Percentiles rank a stretch among this genome's conserved stretches.
phyloP scores from a whole-genome alignment of 345 rosid species.

The Citrus sp. region DNA sequence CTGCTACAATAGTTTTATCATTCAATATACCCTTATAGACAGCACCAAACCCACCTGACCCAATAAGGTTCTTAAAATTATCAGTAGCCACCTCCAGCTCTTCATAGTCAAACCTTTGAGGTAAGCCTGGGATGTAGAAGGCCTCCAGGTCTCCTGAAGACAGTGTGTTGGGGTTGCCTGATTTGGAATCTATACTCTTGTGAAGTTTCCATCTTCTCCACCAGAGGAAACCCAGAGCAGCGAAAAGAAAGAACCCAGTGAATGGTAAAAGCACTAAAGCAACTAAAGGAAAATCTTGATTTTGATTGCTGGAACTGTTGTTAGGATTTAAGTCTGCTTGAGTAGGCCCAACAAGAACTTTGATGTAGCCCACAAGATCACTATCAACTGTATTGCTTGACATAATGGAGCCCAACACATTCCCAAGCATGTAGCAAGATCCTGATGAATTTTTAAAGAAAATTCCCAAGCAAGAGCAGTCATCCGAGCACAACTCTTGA shows the following conservation, averaged over 20 bases:
- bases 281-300: conserved; percentile 39
- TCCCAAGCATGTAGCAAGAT: conserved; percentile 55
- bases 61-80: conserved; percentile 53
- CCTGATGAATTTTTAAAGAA: conserved; percentile 60
- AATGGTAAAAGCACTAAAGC: conserved; percentile 70
- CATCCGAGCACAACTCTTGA: conserved; percentile 48
- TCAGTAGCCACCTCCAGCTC: conserved; percentile 66
- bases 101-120: conserved; percentile 55
- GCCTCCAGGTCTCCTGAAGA: conserved; percentile 66
- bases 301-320: conserved; percentile 17
- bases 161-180: conserved; percentile 22
- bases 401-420: conserved; percentile 62
- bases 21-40: conserved; percentile 59
- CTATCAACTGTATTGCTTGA: conserved; percentile 21
- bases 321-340: conserved; percentile 11
- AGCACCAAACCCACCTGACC: conserved; percentile 78
- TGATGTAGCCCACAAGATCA: conserved; percentile 47
- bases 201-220: conserved; percentile 50
- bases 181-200: conserved; percentile 30
- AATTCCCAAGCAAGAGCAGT: conserved; percentile 73
- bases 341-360: conserved; percentile 37
- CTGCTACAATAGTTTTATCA: conserved; percentile 52
- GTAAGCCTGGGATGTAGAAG: conserved; percentile 73
- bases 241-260: conserved; percentile 39
- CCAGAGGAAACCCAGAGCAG: conserved; percentile 44